Conservation (phyloP, 2,329 filamentous ascomycete species). For the Neurospora sp. region DNA sequence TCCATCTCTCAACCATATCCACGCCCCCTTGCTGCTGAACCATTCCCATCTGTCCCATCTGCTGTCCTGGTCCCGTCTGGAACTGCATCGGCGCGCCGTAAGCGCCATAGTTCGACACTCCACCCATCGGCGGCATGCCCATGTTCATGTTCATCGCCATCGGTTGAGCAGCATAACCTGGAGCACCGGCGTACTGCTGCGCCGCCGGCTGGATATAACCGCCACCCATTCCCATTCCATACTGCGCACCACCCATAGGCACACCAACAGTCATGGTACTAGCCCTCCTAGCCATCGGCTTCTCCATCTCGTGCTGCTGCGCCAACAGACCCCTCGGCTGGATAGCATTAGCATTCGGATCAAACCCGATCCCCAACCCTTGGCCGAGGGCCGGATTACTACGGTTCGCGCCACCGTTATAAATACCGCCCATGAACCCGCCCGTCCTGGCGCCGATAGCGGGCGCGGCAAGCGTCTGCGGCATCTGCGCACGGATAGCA, state of each 20-base stretch:
- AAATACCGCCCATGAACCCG: slow-evolving; percentile 42
- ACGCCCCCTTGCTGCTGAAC: slow-evolving; percentile 16
- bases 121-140: not conserved
- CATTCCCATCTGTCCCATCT: not conserved
- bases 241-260: not conserved
- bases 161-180: not conserved
- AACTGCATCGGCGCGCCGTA: not conserved
- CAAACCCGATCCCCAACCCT: slow-evolving; percentile 11
- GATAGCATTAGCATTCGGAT: not conserved
- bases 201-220: not conserved
- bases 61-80: not conserved
- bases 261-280: not conserved
- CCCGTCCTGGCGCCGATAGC: slow-evolving; percentile 25
- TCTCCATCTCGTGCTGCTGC: not conserved
- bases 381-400: not conserved
- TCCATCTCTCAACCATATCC: slow-evolving; percentile 22
- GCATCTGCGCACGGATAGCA: slow-evolving; percentile 40
- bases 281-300: not conserved
- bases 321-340: not conserved
- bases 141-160: not conserved
- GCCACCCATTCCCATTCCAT: not conserved
- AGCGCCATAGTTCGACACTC: not conserved
- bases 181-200: not conserved
- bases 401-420: slow-evolving; percentile 37
- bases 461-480: slow-evolving; percentile 27